Evolutionary conservation across 331 rosid genomes (phyloP).

Genomic region (Dryas integrifolia): DNA sequence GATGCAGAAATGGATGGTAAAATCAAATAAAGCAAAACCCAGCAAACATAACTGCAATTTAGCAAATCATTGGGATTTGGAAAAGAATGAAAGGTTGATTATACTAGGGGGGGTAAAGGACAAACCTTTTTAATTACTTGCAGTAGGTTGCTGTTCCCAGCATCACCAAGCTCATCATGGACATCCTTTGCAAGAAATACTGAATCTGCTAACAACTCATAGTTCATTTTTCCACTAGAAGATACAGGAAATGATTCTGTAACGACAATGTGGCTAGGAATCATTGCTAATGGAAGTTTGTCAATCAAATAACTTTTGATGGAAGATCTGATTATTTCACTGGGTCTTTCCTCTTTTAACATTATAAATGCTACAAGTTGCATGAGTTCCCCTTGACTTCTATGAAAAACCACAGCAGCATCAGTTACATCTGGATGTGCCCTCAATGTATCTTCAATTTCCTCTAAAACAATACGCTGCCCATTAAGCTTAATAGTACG

Average conservation of each 20-base stretch:
- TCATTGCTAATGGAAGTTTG: slow-evolving; percentile 54
- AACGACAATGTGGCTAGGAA: slow-evolving; percentile 56
- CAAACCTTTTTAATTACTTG: slow-evolving; percentile 61
- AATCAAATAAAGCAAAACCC: neutral
- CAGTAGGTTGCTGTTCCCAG: slow-evolving; percentile 46
- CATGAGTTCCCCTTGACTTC: slow-evolving; percentile 40
- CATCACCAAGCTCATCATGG: slow-evolving; percentile 36
- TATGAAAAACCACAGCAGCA: slow-evolving; percentile 60
- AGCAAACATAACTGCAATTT: neutral
- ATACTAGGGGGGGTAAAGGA: slow-evolving; percentile 20
- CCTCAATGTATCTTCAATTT: slow-evolving; percentile 68
- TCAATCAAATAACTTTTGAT: slow-evolving; percentile 69
- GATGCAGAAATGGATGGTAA: slow-evolving; percentile 2
- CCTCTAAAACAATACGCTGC: slow-evolving; percentile 76
- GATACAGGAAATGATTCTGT: slow-evolving; percentile 66
- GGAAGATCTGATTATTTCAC: slow-evolving; percentile 46
- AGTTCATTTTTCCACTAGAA: slow-evolving; percentile 74
- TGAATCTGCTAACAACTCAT: slow-evolving; percentile 51
- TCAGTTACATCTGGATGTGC: slow-evolving; percentile 58
- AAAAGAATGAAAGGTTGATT: neutral
- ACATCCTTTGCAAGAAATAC: slow-evolving; percentile 31
- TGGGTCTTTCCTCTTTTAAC: slow-evolving; percentile 45
- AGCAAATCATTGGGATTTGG: neutral
- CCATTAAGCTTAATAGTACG: slow-evolving; percentile 73
- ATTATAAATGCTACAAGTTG: slow-evolving; percentile 64